phyloP scores from a whole-genome alignment of 192 early-diverging fungal genomes.

The Gaertneriomyces sp. region DNA sequence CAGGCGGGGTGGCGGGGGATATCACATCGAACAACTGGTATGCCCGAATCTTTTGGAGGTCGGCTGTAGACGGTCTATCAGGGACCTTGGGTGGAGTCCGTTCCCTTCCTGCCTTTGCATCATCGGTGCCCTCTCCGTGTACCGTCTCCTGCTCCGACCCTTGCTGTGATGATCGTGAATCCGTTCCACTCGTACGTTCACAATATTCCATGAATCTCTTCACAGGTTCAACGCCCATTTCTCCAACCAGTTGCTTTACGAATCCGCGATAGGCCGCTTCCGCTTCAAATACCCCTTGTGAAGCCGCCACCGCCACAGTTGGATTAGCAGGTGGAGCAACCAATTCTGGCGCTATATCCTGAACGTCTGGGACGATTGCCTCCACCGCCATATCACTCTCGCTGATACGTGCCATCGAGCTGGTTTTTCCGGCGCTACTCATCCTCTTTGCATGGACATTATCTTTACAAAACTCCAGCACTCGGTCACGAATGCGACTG shows the following conservation, averaged over 20 bases:
- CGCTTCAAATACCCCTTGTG: neutral
- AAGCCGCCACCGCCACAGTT: neutral
- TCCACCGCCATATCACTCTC: too few species aligned
- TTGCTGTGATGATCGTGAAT: conserved; percentile 1
- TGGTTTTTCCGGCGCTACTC: neutral
- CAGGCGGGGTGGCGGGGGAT: too few species aligned
- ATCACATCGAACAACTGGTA: too few species aligned
- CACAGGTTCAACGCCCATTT: conserved; percentile 16
- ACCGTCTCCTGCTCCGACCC: too few species aligned
- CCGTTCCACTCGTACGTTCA: neutral
- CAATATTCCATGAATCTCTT: conserved; percentile 25
- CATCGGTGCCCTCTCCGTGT: too few species aligned
- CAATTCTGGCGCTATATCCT: too few species aligned
- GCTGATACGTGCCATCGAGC: neutral
- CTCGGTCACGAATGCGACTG: neutral
- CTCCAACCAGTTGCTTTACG: conserved; percentile 18
- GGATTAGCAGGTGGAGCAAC: too few species aligned
- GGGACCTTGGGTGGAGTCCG: too few species aligned
- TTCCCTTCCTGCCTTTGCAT: too few species aligned
- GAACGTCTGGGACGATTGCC: too few species aligned
- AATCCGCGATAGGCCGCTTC: conserved; percentile 20
- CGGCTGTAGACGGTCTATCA: too few species aligned
- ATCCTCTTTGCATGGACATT: neutral
- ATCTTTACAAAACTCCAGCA: neutral
- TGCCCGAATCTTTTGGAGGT: too few species aligned